These are phyloP conservation scores for Oryza rufipogon DNA, from an alignment of 176 grass and related monocot genomes.

Conservation along the genomic window DNA sequence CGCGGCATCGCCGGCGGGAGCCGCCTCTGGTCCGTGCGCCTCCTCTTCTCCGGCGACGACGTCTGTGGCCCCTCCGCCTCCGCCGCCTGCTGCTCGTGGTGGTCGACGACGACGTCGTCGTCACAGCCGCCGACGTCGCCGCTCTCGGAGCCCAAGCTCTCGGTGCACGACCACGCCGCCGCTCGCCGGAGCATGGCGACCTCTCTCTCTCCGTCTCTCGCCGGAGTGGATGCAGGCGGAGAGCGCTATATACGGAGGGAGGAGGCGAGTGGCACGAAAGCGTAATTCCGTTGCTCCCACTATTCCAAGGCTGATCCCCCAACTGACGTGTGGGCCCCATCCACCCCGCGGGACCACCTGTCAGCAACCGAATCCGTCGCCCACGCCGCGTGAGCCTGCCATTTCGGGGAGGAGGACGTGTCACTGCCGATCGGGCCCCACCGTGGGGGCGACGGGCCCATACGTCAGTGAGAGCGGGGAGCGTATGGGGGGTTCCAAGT, in stretches of 20 bases:
- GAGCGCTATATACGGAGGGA: slow-evolving; percentile 24
- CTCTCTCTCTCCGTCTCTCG: not conserved
- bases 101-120: slow-evolving; percentile 21
- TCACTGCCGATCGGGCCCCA: not conserved
- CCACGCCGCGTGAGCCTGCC: not conserved
- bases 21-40: not conserved
- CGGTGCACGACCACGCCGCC: slow-evolving; percentile 65
- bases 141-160: slow-evolving; percentile 75
- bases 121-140: slow-evolving; percentile 62
- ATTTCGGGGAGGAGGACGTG: not conserved
- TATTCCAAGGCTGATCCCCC: not conserved
- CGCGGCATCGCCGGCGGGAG: slow-evolving; percentile 57
- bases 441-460: not conserved
- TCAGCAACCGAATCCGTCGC: not conserved
- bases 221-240: slow-evolving; percentile 25
- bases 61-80: not conserved
- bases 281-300: not conserved
- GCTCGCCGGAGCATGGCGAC: slow-evolving; percentile 12
- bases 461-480: not conserved
- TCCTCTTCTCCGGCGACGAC: not conserved
- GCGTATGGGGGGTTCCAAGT: slow-evolving; percentile 18
- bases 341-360: rapidly evolving
- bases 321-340: slow-evolving; percentile 17
- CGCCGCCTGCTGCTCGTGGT: not conserved
- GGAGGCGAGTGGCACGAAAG: not conserved